Percentiles rank a stretch among this genome's conserved stretches.
These are phyloP conservation scores for Aureobasidium sp. DNA, from an alignment of 2,329 filamentous ascomycete genomes.

Conservation along the genomic window DNA sequence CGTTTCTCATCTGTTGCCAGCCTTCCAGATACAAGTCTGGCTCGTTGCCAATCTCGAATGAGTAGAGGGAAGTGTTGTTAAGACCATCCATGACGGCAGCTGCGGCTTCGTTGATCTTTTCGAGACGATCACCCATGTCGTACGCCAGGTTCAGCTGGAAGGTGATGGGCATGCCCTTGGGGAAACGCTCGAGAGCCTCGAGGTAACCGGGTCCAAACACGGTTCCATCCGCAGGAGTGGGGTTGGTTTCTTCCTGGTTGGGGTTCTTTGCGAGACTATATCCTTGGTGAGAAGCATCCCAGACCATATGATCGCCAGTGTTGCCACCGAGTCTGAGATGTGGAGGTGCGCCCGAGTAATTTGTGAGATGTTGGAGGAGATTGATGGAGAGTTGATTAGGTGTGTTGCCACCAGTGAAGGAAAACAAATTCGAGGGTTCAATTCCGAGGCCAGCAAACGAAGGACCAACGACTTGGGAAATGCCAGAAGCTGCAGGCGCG, in stretches of 20 bases:
- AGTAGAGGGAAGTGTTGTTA: conserved; percentile 32
- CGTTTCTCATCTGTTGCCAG: conserved; percentile 37
- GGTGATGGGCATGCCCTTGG: conserved; percentile 42
- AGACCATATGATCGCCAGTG: conserved; percentile 45
- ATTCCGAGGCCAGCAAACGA: conserved; percentile 45
- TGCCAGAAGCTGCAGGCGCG: conserved; percentile 22
- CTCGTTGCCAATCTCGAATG: conserved; percentile 39
- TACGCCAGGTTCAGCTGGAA: conserved; percentile 46
- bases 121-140: conserved; percentile 34
- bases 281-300: conserved; percentile 28
- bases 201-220: conserved; percentile 41
- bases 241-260: conserved; percentile 30
- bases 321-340: conserved; percentile 45
- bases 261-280: conserved; percentile 29
- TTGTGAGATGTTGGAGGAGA: conserved; percentile 41
- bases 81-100: conserved; percentile 30
- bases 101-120: conserved; percentile 37
- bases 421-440: conserved; percentile 46
- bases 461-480: conserved; percentile 32
- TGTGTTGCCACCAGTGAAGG: conserved; percentile 38
- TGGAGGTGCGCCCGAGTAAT: conserved; percentile 41
- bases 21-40: conserved; percentile 33
- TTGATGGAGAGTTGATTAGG: conserved; percentile 41
- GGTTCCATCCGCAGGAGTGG: conserved; percentile 37
- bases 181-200: conserved; percentile 41